These are phyloP conservation scores for Microstegium vimineum DNA, from an alignment of 176 grass and related monocot species.

Conservation along the genomic window DNA sequence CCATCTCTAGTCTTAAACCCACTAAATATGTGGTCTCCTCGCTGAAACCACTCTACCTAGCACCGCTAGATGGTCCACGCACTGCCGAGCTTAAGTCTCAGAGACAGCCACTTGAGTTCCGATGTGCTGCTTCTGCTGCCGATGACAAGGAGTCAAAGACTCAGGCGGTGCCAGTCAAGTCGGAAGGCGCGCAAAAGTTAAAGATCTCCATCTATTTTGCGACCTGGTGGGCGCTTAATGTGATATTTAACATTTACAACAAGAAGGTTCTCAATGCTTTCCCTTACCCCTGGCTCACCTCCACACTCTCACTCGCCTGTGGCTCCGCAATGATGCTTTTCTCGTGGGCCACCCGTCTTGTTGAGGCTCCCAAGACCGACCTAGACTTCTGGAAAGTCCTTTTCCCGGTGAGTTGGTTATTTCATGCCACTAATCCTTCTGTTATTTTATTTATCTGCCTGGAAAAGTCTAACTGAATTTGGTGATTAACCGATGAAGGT, in stretches of 20 bases:
- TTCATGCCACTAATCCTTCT: background rate
- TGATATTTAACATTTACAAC: slow-evolving; percentile 98
- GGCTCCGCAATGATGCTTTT: slow-evolving; percentile 87
- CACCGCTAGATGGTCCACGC: slow-evolving; percentile 28
- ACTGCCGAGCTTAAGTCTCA: slow-evolving; percentile 21
- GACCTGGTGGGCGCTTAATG: slow-evolving; percentile 94
- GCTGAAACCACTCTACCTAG: slow-evolving; percentile 60
- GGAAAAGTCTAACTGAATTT: slow-evolving; percentile 23
- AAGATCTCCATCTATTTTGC: slow-evolving; percentile 91
- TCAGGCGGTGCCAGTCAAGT: slow-evolving; percentile 21
- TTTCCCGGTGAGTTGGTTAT: slow-evolving; percentile 56
- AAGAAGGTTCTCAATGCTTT: slow-evolving; percentile 98
- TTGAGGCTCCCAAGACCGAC: slow-evolving; percentile 77
- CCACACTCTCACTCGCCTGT: slow-evolving; percentile 66
- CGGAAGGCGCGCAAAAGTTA: slow-evolving; percentile 48
- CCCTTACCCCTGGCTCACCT: slow-evolving; percentile 89
- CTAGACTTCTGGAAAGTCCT: slow-evolving; percentile 84
- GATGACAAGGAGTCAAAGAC: slow-evolving; percentile 51
- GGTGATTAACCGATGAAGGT: slow-evolving; percentile 51
- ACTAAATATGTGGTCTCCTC: slow-evolving; percentile 40
- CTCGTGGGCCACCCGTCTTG: slow-evolving; percentile 74
- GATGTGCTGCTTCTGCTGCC: slow-evolving; percentile 49
- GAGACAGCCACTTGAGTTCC: slow-evolving; percentile 36
- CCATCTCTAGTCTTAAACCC: slow-evolving; percentile 26
- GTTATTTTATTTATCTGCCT: slow-evolving; percentile 3